phyloP scores from a whole-genome alignment of 768 basidiomycete genomes.

The Collybia sordida region DNA sequence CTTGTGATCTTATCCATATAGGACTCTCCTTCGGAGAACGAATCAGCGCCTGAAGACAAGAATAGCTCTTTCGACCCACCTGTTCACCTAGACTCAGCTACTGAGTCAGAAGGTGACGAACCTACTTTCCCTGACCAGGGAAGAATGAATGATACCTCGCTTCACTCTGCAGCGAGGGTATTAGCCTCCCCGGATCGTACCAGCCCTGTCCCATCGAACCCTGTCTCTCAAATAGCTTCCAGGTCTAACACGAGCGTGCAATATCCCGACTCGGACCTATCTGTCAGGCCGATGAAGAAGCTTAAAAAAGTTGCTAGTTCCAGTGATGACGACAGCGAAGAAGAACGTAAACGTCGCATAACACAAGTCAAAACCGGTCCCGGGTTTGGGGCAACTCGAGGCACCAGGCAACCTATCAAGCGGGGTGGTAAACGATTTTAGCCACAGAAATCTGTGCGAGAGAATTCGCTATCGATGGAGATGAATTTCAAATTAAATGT shows the following conservation, averaged over 20 bases:
- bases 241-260: constrained; percentile 25
- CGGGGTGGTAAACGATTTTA: constrained; percentile 76
- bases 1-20: constrained; percentile 2
- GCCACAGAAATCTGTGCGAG: constrained; percentile 7
- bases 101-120: constrained; percentile 42
- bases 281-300: constrained; percentile 51
- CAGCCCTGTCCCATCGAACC: constrained; percentile 7
- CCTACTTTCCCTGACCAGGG: constrained; percentile 16
- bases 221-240: constrained; percentile 10
- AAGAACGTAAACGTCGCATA: constrained; percentile 42
- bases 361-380: constrained; percentile 40
- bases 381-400: constrained; percentile 38
- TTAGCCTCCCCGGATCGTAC: background rate
- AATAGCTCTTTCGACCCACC: constrained; percentile 6
- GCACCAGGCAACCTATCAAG: constrained; percentile 72
- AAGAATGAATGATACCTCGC: too few relatives aligned
- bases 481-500: too few relatives aligned
- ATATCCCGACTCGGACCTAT: constrained; percentile 49
- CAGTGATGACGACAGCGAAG: constrained; percentile 62
- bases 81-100: constrained; percentile 41
- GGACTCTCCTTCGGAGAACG: constrained; percentile 4
- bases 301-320: constrained; percentile 38
- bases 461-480: background rate
- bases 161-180: background rate
- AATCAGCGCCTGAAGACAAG: background rate